Base-by-base conservation (phyloP, 2,329 filamentous ascomycete species). In the Xylariaceae sp. region DNA sequence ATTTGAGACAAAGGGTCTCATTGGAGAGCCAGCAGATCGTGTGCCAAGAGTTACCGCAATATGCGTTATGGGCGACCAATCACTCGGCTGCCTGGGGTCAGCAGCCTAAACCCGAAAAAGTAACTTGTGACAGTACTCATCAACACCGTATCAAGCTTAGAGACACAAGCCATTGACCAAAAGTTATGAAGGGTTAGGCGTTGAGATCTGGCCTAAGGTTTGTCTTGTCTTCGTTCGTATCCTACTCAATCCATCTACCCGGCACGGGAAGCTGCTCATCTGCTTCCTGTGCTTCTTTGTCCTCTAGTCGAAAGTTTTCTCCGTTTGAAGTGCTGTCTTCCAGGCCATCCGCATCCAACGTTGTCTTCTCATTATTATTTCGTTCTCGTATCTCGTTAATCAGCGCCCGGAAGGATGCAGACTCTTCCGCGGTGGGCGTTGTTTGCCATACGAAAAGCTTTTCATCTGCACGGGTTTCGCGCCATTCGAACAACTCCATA, bases 241-340 rank as follows among this genome's bases (percentile, higher is more conserved):
- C 21, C 21, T 30, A 53, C 21, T 44, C 41, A 26, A 47, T 18
- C 50, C 35, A 46, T 41, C 35, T 4, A 2, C 23, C 42, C 3
- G 23, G 15, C n/a, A 36, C 13, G n/a, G 15, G n/a, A 11, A 13
- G 3, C 10, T 37, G 30, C 2, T 15, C 27, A n/a, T 16, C 48
- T n/a, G 21, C 23, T 10, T 21, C 23, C 13, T 44, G 30, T 6
- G 30, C 11, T 6, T 37, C n/a, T n/a, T 26, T 23, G 24, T 46
- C 15, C n/a, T 13, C 10, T 24, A 36, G 20, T 16, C 21, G n/a
- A 6, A 9, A 2, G 3, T 13, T n/a, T 15, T 29, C n/a, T 2
- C 21, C 6, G 3, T 11, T 16, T 9, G 10, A 4, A 9, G 3
- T 20, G 15, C 16, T 36, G 4, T 20, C 15, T 24, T 16, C 27